Percentiles rank a stretch among this genome's conserved stretches.
Conservation (phyloP, 257 asterid species). For the Gentiana macrophylla region DNA sequence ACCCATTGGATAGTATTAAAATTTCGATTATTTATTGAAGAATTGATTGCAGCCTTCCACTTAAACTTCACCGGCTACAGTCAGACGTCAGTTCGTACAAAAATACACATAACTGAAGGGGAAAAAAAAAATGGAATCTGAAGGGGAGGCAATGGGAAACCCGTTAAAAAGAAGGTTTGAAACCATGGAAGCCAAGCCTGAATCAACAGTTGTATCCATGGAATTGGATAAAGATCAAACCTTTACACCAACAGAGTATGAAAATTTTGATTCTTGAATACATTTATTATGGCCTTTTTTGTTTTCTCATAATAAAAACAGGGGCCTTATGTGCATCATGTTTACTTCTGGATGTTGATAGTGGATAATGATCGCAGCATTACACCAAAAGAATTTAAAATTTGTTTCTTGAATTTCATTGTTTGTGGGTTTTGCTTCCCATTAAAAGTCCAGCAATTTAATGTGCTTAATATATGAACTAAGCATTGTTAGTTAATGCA, state of each 20-base stretch:
- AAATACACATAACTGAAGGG: background rate
- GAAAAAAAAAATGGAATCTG: slow-evolving; percentile 18
- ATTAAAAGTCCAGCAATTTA: no score
- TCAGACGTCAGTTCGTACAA: background rate
- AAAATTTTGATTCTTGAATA: background rate
- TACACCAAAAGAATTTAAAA: no score
- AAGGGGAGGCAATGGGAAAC: slow-evolving; percentile 19
- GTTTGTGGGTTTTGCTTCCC: no score
- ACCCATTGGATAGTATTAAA: background rate
- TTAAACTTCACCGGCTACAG: slow-evolving; percentile 14
- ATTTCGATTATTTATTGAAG: background rate
- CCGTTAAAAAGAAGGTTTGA: slow-evolving; percentile 38
- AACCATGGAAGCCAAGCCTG: slow-evolving; percentile 15
- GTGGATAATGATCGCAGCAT: no score
- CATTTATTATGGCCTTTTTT: background rate
- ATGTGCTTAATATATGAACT: no score
- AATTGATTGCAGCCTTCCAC: background rate
- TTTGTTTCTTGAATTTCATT: no score
- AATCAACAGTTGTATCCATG: slow-evolving; percentile 18
- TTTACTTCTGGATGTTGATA: no score
- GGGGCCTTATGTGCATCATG: no score
- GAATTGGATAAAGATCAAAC: slow-evolving; percentile 18
- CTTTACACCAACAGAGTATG: slow-evolving; percentile 43
- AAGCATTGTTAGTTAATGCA: no score
- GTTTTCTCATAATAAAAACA: no score